Conservation (phyloP, 176 grass and related monocot species). For the Melocanna baccifera region DNA sequence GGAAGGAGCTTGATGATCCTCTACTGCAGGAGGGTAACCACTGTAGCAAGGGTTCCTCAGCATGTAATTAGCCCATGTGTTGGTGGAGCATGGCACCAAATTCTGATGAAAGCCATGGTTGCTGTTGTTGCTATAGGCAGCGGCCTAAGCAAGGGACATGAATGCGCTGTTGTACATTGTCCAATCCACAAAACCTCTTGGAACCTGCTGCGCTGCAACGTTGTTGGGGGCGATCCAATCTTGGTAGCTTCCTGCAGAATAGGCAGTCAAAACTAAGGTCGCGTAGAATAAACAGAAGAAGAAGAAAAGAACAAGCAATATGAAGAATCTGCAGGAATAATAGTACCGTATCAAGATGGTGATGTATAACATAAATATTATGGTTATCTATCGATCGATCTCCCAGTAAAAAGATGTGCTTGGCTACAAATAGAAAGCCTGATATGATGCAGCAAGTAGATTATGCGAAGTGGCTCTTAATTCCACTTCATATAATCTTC, state of each 20-base stretch:
- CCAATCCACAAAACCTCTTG: conserved; percentile 28
- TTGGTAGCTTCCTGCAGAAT: conserved; percentile 33
- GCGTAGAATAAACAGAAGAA: background rate
- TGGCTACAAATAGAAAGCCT: conserved; percentile 1
- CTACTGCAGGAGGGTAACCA: background rate
- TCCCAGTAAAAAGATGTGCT: background rate
- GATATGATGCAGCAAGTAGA: background rate
- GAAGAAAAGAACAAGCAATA: background rate
- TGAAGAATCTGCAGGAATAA: background rate
- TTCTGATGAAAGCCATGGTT: conserved; percentile 37
- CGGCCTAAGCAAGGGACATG: conserved; percentile 11
- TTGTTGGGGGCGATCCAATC: conserved; percentile 3
- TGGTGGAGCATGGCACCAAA: conserved; percentile 11
- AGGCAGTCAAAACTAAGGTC: background rate
- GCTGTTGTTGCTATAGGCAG: background rate
- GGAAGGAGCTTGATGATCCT: conserved; percentile 11
- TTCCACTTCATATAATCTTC: too few species aligned
- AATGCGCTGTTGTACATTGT: background rate
- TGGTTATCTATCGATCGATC: background rate
- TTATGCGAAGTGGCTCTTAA: too few species aligned
- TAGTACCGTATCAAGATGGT: background rate
- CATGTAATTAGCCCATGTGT: conserved; percentile 16
- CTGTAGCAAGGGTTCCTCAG: conserved; percentile 14
- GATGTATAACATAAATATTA: background rate
- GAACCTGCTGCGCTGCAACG: background rate